phyloP scores from a whole-genome alignment of 2,329 filamentous ascomycete genomes.

The Colletotrichum magnum region DNA sequence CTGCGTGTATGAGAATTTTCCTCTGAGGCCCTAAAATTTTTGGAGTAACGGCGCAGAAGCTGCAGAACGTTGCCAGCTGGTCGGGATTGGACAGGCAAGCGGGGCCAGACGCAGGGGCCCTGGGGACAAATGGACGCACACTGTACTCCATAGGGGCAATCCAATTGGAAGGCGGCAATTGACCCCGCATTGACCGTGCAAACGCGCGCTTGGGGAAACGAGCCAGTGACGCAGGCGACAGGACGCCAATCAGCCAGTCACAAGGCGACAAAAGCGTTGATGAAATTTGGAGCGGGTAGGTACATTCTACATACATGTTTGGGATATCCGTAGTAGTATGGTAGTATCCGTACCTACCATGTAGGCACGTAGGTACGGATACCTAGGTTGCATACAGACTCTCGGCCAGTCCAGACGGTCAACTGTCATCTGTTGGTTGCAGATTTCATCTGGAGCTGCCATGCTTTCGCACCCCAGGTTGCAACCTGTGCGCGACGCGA shows the following conservation, averaged over 20 bases:
- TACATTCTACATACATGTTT: too few relatives aligned
- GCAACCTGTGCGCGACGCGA: constrained; percentile 15
- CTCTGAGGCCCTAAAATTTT: constrained; percentile 13
- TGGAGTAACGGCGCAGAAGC: constrained; percentile 5
- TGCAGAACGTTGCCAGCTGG: constrained; percentile 28
- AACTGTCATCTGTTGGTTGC: constrained; percentile 33
- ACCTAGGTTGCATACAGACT: neutral
- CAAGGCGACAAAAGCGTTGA: constrained; percentile 7
- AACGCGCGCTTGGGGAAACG: constrained; percentile 41
- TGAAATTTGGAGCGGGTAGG: too few relatives aligned
- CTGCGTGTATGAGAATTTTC: constrained; percentile 36
- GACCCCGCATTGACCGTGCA: constrained; percentile 16
- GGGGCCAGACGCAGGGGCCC: constrained; percentile 20
- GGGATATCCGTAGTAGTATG: too few relatives aligned
- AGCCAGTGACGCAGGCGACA: constrained; percentile 2
- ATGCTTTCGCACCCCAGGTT: constrained; percentile 1
- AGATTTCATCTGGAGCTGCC: constrained; percentile 21
- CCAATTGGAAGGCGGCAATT: constrained; percentile 23
- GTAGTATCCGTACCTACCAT: too few relatives aligned
- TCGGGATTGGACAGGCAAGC: constrained; percentile 30
- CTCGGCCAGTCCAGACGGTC: neutral
- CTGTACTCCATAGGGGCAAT: neutral
- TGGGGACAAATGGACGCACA: neutral
- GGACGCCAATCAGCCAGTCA: constrained; percentile 2
- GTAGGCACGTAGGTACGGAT: too few relatives aligned